phyloP scores from a whole-genome alignment of 2,329 filamentous ascomycete species.

The Alternaria longipes region DNA sequence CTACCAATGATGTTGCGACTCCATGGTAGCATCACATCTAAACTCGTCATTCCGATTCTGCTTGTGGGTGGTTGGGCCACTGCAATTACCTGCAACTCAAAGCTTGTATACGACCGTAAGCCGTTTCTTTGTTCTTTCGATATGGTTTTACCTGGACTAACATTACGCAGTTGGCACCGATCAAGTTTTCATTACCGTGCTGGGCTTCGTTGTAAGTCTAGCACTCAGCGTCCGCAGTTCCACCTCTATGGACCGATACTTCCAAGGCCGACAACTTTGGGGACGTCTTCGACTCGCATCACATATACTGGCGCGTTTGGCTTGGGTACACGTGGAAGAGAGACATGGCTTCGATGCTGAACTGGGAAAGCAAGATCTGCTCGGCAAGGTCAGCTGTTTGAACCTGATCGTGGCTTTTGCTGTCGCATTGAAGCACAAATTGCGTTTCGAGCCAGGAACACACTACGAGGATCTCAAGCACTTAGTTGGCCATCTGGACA shows the following conservation, averaged over 20 bases:
- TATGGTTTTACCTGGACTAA: background rate
- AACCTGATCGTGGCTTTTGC: constrained; percentile 81
- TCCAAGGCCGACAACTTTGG: constrained; percentile 71
- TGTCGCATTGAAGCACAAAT: constrained; percentile 79
- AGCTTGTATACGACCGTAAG: constrained; percentile 52
- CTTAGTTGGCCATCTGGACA: constrained; percentile 75
- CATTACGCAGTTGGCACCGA: constrained; percentile 62
- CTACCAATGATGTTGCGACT: constrained; percentile 77
- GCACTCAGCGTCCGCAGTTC: constrained; percentile 77
- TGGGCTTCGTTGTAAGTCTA: constrained; percentile 78
- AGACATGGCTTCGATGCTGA: constrained; percentile 58
- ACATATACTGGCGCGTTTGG: constrained; percentile 72
- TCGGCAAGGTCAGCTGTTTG: constrained; percentile 71
- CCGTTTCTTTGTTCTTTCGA: background rate
- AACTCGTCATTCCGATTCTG: constrained; percentile 74
- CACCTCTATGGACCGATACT: constrained; percentile 75
- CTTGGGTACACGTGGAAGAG: constrained; percentile 81
- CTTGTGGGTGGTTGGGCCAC: constrained; percentile 72
- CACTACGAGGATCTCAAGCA: constrained; percentile 77
- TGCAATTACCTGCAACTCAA: constrained; percentile 63
- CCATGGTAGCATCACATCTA: constrained; percentile 76
- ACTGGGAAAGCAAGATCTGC: constrained; percentile 69
- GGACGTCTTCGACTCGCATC: constrained; percentile 63
- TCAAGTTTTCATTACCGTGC: constrained; percentile 51
- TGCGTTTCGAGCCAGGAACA: constrained; percentile 84